Evolutionary conservation across 805 yeast genomes (phyloP).

Genomic region (Danielia oregonensis): DNA sequence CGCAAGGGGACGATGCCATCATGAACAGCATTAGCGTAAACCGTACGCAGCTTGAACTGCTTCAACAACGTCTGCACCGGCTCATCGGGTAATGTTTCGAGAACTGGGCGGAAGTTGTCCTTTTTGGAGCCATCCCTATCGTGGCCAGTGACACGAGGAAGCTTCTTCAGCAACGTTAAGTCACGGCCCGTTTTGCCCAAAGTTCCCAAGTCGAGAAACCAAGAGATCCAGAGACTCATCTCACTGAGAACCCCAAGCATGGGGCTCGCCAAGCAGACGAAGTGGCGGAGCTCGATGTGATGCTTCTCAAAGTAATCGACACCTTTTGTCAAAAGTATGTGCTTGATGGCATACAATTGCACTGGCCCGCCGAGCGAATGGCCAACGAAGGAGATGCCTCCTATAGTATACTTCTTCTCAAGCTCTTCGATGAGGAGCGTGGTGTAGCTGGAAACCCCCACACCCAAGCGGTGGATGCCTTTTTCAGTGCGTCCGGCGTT

Average conservation of each 20-base stretch:
- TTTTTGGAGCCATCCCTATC: constrained; percentile 7
- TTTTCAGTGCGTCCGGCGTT: constrained; percentile 42
- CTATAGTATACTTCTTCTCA: constrained; percentile 13
- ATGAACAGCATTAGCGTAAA: constrained; percentile 43
- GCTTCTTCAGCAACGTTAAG: constrained; percentile 33
- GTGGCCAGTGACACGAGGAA: constrained; percentile 21
- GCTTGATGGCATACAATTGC: constrained; percentile 39
- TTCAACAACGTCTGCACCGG: constrained; percentile 31
- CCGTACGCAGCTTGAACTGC: constrained; percentile 30
- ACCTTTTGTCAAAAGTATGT: constrained; percentile 30
- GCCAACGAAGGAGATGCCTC: constrained; percentile 38
- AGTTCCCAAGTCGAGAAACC: constrained; percentile 43
- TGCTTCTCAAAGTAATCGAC: constrained; percentile 24
- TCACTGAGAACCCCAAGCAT: constrained; percentile 41
- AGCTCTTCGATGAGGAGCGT: constrained; percentile 23
- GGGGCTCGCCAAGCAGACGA: constrained; percentile 42
- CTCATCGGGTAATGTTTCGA: constrained; percentile 39
- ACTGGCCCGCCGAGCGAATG: constrained; percentile 44
- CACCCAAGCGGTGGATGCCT: constrained; percentile 38
- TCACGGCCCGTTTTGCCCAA: constrained; percentile 45
- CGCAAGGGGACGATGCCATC: constrained; percentile 46
- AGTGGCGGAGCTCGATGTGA: constrained; percentile 28
- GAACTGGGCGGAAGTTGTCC: constrained; percentile 28
- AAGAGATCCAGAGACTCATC: constrained; percentile 34
- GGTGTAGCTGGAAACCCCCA: constrained; percentile 26